These are phyloP conservation scores for Fusarium pseudograminearum DNA, from an alignment of 2,329 filamentous ascomycete species.

Conservation along the genomic window DNA sequence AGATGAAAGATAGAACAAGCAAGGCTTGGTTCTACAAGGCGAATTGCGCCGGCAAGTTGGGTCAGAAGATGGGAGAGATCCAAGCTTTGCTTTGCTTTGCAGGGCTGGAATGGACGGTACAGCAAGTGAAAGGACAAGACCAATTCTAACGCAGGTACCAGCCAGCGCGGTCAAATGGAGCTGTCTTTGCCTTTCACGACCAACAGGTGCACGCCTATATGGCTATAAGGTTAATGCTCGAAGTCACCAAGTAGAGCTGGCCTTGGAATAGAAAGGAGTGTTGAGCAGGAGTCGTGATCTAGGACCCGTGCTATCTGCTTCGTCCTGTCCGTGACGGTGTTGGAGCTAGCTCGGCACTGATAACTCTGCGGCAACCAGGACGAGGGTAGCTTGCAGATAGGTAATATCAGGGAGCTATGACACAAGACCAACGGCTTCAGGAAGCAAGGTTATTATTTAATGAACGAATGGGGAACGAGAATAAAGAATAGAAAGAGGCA, in stretches of 20 bases:
- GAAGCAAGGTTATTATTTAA: conserved; percentile 23
- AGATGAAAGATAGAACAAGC: conserved; percentile 25
- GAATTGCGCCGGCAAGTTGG: conserved; percentile 15
- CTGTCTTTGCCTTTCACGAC: conserved; percentile 18
- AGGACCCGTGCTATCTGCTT: conserved; percentile 14
- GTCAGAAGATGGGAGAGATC: conserved; percentile 7
- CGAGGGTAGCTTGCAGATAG: conserved; percentile 33
- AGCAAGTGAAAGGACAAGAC: conserved; percentile 19
- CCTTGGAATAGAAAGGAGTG: conserved; percentile 33
- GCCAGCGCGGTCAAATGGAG: conserved; percentile 29
- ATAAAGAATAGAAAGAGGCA: conserved; percentile 22
- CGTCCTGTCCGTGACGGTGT: conserved; percentile 11
- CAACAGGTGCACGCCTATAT: conserved; percentile 11
- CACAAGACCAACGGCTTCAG: conserved; percentile 35
- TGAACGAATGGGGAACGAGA: conserved; percentile 35
- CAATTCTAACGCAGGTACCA: conserved; percentile 40
- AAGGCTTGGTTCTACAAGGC: conserved; percentile 14
- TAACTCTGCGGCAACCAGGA: conserved; percentile 24
- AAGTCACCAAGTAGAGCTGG: conserved; percentile 15
- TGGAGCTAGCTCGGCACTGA: conserved; percentile 20
- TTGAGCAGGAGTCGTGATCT: conserved; percentile 18
- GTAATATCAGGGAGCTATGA: conserved; percentile 27
- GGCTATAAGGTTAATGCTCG: conserved; percentile 16
- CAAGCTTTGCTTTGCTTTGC: conserved; percentile 10
- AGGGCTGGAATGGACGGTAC: conserved; percentile 13